phyloP scores from a whole-genome alignment of 2,329 filamentous ascomycete species.

The Colletotrichum trifolii region DNA sequence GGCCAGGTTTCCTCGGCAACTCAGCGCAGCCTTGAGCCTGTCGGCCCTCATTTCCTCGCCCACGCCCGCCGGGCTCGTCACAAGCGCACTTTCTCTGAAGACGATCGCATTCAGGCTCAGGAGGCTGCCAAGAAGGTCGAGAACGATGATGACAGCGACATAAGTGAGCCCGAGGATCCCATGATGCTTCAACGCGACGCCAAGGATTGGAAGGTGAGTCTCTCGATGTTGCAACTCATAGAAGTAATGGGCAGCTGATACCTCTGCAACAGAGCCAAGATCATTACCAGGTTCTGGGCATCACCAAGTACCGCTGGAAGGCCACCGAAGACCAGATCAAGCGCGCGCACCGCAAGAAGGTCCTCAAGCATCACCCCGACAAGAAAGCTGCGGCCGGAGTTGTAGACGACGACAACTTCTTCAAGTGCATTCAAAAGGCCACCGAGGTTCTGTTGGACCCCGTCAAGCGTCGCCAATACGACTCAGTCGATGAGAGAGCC shows the following conservation, averaged over 20 bases:
- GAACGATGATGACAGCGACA: constrained; percentile 88
- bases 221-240: background rate
- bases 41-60: constrained; percentile 97
- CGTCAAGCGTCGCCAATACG: constrained; percentile 91
- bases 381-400: constrained; percentile 94
- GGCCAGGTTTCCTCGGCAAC: constrained; percentile 80
- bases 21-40: constrained; percentile 91
- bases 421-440: constrained; percentile 99
- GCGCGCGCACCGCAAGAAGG: constrained; percentile 99
- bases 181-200: constrained; percentile 92
- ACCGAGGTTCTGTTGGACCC: constrained; percentile 94
- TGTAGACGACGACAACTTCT: constrained; percentile 95
- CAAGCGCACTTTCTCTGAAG: constrained; percentile 97
- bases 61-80: constrained; percentile 95
- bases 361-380: constrained; percentile 97
- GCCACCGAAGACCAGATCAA: constrained; percentile 99
- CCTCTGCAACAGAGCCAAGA: constrained; percentile 78
- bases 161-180: constrained; percentile 93
- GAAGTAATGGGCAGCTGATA: background rate
- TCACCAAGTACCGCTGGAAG: constrained; percentile 91
- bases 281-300: constrained; percentile 95
- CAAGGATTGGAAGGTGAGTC: constrained; percentile 96
- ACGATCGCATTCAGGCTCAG: constrained; percentile 96
- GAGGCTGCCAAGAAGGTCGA: constrained; percentile 96
- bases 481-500: constrained; percentile 94